Evolutionary conservation across 805 yeast species (phyloP).

Genomic region (Brettanomyces naardenensis): DNA sequence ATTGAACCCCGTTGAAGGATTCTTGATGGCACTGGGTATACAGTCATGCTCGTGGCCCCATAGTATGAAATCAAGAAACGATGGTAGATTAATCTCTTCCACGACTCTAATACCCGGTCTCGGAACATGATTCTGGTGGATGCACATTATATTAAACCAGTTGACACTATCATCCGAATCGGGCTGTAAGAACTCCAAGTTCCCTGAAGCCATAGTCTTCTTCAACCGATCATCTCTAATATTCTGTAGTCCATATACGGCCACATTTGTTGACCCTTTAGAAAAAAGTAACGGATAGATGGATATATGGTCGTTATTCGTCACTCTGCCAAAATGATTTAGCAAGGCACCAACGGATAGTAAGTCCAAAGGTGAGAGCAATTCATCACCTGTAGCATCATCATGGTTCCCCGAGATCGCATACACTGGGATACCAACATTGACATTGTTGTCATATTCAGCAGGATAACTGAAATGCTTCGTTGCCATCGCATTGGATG

Average conservation of each 20-base stretch:
- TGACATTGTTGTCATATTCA: slow-evolving; percentile 85
- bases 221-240: slow-evolving; percentile 84
- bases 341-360: slow-evolving; percentile 73
- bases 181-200: slow-evolving; percentile 75
- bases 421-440: slow-evolving; percentile 83
- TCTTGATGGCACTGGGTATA: slow-evolving; percentile 56
- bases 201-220: slow-evolving; percentile 72
- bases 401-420: slow-evolving; percentile 96
- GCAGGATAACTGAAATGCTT: slow-evolving; percentile 61
- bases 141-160: slow-evolving; percentile 81
- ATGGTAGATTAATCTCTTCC: slow-evolving; percentile 80
- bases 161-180: slow-evolving; percentile 36
- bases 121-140: slow-evolving; percentile 86
- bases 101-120: slow-evolving; percentile 75
- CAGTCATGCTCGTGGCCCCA: slow-evolving; percentile 99
- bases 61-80: slow-evolving; percentile 69
- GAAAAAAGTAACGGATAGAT: slow-evolving; percentile 72
- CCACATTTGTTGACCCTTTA: slow-evolving; percentile 76
- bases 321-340: slow-evolving; percentile 83
- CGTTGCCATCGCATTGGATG: slow-evolving; percentile 51
- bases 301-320: slow-evolving; percentile 65
- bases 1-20: slow-evolving; percentile 56
- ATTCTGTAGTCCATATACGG: slow-evolving; percentile 83
- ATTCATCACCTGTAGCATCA: slow-evolving; percentile 83
- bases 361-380: slow-evolving; percentile 80